Percentiles rank a stretch among this genome's conserved stretches.
Evolutionary conservation across 306 rosid species (phyloP).

Genomic region (Castanopsis chinensis): DNA sequence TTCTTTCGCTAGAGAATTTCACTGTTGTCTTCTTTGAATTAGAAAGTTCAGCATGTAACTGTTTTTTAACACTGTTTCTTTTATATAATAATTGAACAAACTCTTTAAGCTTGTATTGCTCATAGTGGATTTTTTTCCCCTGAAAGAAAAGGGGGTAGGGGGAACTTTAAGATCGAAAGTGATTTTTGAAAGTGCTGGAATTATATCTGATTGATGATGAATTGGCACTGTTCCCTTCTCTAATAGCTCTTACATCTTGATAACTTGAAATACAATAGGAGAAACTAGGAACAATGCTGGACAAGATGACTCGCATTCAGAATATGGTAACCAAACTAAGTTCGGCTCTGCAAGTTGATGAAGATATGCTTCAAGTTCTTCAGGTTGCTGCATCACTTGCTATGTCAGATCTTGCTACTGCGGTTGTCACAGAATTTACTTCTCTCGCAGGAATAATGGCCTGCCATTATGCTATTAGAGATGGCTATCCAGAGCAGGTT

Average conservation of each 20-base stretch:
- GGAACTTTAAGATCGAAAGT: constrained; percentile 3
- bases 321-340: constrained; percentile 52
- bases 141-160: not conserved
- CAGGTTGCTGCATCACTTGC: constrained; percentile 88
- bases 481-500: constrained; percentile 91
- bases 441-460: constrained; percentile 97
- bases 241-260: constrained; percentile 23
- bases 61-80: not conserved
- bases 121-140: not conserved
- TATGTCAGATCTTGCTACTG: constrained; percentile 95
- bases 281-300: constrained; percentile 92
- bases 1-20: not conserved
- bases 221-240: constrained; percentile 11
- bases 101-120: not conserved
- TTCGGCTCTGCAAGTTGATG: constrained; percentile 48
- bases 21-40: not conserved
- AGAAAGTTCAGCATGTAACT: constrained; percentile 17
- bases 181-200: not conserved
- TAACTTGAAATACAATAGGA: constrained; percentile 56
- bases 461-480: constrained; percentile 88
- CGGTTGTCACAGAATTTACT: constrained; percentile 94
- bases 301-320: constrained; percentile 78
- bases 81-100: not conserved
- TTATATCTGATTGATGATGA: constrained; percentile 2
- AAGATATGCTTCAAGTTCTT: constrained; percentile 43